Percentiles rank a stretch among this genome's conserved stretches.
Conservation (phyloP, 345 rosid genomes). For the Carallia brachiata region DNA sequence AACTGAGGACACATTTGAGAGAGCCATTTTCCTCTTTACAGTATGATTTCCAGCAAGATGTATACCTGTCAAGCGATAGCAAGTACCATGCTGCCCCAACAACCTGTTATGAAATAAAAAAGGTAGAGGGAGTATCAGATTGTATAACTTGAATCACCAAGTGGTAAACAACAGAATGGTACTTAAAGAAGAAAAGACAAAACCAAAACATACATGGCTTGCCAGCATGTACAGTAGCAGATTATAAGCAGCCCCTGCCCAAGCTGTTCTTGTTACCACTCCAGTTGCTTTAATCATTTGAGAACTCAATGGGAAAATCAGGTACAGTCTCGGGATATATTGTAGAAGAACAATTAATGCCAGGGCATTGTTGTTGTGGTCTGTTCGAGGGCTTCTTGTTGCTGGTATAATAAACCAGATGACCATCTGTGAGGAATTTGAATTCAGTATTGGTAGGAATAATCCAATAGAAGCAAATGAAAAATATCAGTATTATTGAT, state of each 20-base stretch:
- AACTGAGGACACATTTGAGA: constrained; percentile 39
- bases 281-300: constrained; percentile 33
- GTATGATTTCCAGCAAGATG: constrained; percentile 71
- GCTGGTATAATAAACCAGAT: constrained; percentile 29
- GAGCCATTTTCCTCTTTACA: constrained; percentile 52
- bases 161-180: not conserved
- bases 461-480: not conserved
- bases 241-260: constrained; percentile 44
- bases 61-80: constrained; percentile 74
- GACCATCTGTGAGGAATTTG: constrained; percentile 23
- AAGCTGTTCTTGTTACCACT: constrained; percentile 29
- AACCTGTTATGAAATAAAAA: constrained; percentile 42
- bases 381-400: constrained; percentile 8
- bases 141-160: not conserved
- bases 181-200: not conserved
- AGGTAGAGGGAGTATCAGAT: not conserved
- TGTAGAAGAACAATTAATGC: constrained; percentile 27
- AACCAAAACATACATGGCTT: constrained; percentile 31
- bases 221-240: constrained; percentile 36
- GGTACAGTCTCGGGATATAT: constrained; percentile 28
- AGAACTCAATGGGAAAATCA: constrained; percentile 27
- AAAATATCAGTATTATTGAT: not conserved
- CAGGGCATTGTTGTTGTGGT: constrained; percentile 15
- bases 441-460: not conserved
- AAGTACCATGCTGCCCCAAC: constrained; percentile 89